A percentile compares a stretch with the other conserved stretches of the same genome.
Evolutionary conservation across 2,329 filamentous ascomycete genomes (phyloP).

Genomic region (Incumbomyces lentus): DNA sequence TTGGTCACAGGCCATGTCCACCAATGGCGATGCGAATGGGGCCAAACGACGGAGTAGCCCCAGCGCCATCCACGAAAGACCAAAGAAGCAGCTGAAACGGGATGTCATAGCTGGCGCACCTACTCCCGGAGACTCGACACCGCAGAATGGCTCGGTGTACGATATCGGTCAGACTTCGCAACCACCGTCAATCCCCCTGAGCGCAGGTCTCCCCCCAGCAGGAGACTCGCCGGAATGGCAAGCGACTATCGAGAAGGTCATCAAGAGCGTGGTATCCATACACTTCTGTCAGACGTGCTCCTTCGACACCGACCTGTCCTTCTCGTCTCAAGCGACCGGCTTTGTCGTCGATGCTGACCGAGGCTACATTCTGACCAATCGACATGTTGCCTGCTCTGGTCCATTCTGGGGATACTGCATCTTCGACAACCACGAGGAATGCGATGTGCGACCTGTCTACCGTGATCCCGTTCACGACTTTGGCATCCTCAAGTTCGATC

Average conservation of each 20-base stretch:
- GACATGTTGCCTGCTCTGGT: slow-evolving; percentile 87
- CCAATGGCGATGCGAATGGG: slow-evolving; percentile 36
- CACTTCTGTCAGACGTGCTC: slow-evolving; percentile 97
- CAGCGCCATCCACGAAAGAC: slow-evolving; percentile 39
- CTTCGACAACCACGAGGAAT: slow-evolving; percentile 96
- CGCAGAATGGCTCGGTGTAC: slow-evolving; percentile 35
- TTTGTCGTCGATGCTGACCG: slow-evolving; percentile 93
- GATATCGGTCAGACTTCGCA: slow-evolving; percentile 31
- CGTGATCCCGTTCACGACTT: slow-evolving; percentile 98
- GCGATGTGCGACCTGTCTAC: slow-evolving; percentile 92
- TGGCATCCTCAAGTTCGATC: slow-evolving; percentile 91
- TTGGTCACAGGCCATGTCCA: slow-evolving; percentile 33
- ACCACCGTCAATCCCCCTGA: slow-evolving; percentile 36
- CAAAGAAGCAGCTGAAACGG: slow-evolving; percentile 45
- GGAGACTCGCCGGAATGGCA: slow-evolving; percentile 79
- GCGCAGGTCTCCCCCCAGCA: slow-evolving; percentile 39
- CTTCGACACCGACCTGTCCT: slow-evolving; percentile 91
- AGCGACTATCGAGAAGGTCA: slow-evolving; percentile 84
- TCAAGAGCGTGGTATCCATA: slow-evolving; percentile 94
- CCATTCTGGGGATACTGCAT: slow-evolving; percentile 98
- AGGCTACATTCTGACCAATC: slow-evolving; percentile 80
- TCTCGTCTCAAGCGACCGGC: slow-evolving; percentile 90
- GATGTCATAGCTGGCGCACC: slow-evolving; percentile 28
- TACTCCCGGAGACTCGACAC: slow-evolving; percentile 32
- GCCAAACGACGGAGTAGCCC: slow-evolving; percentile 48